A percentile compares a stretch with the other conserved stretches of the same genome.
These are phyloP conservation scores for Mycosarcoma maydis DNA, from an alignment of 1,284 basidiomycete genomes.

Conservation along the genomic window DNA sequence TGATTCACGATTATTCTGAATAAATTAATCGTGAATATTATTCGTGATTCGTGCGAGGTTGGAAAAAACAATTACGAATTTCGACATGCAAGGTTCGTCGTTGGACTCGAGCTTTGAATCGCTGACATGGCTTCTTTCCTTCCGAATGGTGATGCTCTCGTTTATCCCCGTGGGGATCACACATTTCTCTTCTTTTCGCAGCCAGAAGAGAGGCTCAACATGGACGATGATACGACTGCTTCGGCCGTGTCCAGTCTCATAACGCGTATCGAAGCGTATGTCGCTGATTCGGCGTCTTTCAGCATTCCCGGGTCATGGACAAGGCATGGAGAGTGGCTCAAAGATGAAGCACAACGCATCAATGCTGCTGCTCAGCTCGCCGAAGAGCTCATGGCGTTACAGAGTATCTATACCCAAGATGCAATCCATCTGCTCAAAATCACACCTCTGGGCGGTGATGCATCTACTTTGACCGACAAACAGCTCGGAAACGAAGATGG, in stretches of 20 bases:
- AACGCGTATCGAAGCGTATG: constrained; percentile 33
- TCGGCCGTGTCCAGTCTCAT: constrained; percentile 21
- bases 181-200: too few relatives aligned
- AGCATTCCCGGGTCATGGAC: constrained; percentile 12
- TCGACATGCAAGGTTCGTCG: too few relatives aligned
- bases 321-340: constrained; percentile 23
- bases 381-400: constrained; percentile 58
- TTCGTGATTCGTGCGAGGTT: too few relatives aligned
- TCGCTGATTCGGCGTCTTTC: constrained; percentile 16
- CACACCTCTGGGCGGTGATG: background rate
- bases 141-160: too few relatives aligned
- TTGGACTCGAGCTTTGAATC: too few relatives aligned
- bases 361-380: constrained; percentile 47
- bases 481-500: constrained; percentile 9
- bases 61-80: too few relatives aligned
- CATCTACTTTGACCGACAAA: background rate
- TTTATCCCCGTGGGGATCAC: too few relatives aligned
- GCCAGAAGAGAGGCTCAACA: constrained; percentile 1
- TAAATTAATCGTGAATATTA: too few relatives aligned
- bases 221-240: constrained; percentile 11
- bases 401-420: constrained; percentile 62
- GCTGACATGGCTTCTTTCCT: too few relatives aligned
- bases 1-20: too few relatives aligned
- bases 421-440: constrained; percentile 39
- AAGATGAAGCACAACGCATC: constrained; percentile 16